Evolutionary conservation across 345 rosid species (phyloP), one percentile per base, ranked within the genome.

Genomic region (Linum trigynum): DNA sequence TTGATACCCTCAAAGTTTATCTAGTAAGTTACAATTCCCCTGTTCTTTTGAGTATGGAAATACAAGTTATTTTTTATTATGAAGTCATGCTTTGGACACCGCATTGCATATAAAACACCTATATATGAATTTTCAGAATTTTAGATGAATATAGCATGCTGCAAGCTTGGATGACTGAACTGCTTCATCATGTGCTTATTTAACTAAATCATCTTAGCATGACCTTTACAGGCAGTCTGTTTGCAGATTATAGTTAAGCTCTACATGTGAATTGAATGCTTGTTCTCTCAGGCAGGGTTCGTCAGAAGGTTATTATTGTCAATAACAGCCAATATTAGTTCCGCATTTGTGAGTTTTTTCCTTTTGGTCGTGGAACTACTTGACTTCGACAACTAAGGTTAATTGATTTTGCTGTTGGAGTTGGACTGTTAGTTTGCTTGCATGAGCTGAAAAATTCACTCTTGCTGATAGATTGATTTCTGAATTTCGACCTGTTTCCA

Each of bases 1-100:
- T 90, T 59, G 95, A 90, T 63, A 80, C 88, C 61, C 83, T 94
- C 65, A 86, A 67, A 65, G 69, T 88, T 15, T 92, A 86, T 79
- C 77, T 83, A 69, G 97, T 92, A 82, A 68, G 83, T 77, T 71
- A 56, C 53, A 23, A 39, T 59, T 66, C 56, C 63, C 66, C 35
- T 55, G 69, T 17, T 62, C 53, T 50, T 53, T 40, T 40, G 45
- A 48, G 14, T 1, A 5, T 43, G 50, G 32, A 23, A 23, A 23
- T 23, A 23, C 32, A 48, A 48, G 45, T 4, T 41, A 9, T 48
- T 9, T 48, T 9, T 48, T 9, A 48, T 48, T 9, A 9, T 48
- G 53, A 48, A 48, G 53, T 48, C 53, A 48, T 48, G 53, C 3
- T 48, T 12, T 48, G 53, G 15, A 45, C 12, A 7, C 51, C 10